Base-by-base conservation (phyloP, 169 alveolate species). In the Plasmodium berghei region DNA sequence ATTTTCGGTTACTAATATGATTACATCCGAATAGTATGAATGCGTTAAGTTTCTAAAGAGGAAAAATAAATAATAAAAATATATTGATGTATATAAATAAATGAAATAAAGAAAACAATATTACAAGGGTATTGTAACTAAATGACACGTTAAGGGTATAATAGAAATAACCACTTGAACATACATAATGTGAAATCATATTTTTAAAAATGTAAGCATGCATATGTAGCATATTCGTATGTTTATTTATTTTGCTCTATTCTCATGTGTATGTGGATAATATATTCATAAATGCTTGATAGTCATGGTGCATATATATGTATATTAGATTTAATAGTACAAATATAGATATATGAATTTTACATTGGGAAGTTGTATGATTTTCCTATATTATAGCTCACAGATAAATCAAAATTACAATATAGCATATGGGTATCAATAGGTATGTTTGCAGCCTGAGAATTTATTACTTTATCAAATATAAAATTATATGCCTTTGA, bases 401-500 rank as follows among this genome's bases (percentile, higher is more conserved):
- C 12, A 34, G 87, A 85, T 20, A 85, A 12, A 52, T 85, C 91
- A 45, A 85, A 85, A 59, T 67, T 56, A 63, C 91, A 85, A n/a
- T 85, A 85, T 52, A 85, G 46, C 66, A 85, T 42, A 18, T 70
- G 70, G 0, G 75, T 48, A 59, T 69, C 83, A 28, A 66, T 66
- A 26, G 55, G 52, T 16, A 64, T 24, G 55, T 80, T 55, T 52
- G 34, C 46, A 14, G 20, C 49, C 4, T 80, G 61, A 4, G 54
- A 70, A 58, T 80, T 80, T 9, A 67, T 45, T 28, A 63, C 90
- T 66, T 54, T 80, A 46, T 80, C 90, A 24, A 80, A 63, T 40
- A 80, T 80, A 49, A 52, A 80, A 46, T 80, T 70, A 80, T 80
- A 80, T 40, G 90, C 90, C 52, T 80, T 80, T 6, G 62, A 80